Percentiles rank a stretch among this genome's conserved stretches.
phyloP scores from a whole-genome alignment of 345 rosid species.

The Lenwebbia sp. region DNA sequence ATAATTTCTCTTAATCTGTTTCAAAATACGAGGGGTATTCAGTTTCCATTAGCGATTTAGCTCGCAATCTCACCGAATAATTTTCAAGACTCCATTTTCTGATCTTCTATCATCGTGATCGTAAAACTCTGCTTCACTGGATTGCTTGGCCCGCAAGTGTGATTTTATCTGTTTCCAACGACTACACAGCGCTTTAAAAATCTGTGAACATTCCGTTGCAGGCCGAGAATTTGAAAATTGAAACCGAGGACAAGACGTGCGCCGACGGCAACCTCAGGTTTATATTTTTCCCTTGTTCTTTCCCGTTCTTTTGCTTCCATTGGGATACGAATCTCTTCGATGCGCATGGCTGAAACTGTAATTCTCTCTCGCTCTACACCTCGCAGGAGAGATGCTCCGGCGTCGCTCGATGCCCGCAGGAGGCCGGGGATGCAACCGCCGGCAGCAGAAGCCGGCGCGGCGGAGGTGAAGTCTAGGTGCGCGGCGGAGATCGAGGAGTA shows the following conservation, averaged over 20 bases:
- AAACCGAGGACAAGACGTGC: neutral
- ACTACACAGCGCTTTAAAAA: neutral
- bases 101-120: neutral
- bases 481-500: conserved; percentile 35
- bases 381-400: neutral
- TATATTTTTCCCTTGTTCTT: neutral
- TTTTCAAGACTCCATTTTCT: neutral
- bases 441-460: neutral
- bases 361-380: neutral
- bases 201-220: neutral
- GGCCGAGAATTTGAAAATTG: neutral
- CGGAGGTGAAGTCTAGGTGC: conserved; percentile 11
- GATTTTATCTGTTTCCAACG: neutral
- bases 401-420: neutral
- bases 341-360: neutral
- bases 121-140: neutral
- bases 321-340: neutral
- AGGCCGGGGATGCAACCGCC: neutral
- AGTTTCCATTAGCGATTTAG: neutral
- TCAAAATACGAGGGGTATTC: neutral
- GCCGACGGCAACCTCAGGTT: neutral
- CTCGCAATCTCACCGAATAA: neutral
- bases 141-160: neutral
- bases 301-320: neutral
- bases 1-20: neutral